Evolutionary conservation across 306 rosid genomes (phyloP).

Genomic region (Albizia julibrissin): DNA sequence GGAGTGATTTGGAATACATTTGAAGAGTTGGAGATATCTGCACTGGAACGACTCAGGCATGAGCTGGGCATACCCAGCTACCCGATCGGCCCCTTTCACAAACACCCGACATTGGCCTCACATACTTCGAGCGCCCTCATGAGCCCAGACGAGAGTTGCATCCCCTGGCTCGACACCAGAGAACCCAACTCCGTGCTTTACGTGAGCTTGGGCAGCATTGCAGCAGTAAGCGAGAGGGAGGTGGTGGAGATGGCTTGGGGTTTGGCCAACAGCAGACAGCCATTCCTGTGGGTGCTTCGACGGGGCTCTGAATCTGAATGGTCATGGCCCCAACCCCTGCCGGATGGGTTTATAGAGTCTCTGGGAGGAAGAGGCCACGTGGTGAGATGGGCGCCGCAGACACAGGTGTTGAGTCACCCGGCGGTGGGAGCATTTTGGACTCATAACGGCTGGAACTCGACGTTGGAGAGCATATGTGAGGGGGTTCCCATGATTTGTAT

Average conservation of each 20-base stretch:
- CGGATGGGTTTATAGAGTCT: neutral
- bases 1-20: neutral
- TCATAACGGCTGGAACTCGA: neutral
- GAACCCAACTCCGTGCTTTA: neutral
- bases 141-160: neutral
- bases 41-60: neutral
- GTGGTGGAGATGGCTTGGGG: conserved; percentile 7
- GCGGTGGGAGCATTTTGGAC: neutral
- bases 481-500: neutral
- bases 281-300: neutral
- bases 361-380: neutral
- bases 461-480: neutral
- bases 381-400: neutral
- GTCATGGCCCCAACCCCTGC: neutral
- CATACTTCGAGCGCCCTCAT: neutral
- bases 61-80: neutral
- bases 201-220: conserved; percentile 1
- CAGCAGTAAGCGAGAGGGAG: neutral
- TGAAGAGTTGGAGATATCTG: neutral
- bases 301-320: neutral
- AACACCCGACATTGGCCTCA: neutral
- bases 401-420: neutral
- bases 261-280: neutral
- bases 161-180: neutral
- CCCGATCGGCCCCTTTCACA: neutral